Conservation (phyloP, 352 stramenopile species). For the Pythium oligandrum region DNA sequence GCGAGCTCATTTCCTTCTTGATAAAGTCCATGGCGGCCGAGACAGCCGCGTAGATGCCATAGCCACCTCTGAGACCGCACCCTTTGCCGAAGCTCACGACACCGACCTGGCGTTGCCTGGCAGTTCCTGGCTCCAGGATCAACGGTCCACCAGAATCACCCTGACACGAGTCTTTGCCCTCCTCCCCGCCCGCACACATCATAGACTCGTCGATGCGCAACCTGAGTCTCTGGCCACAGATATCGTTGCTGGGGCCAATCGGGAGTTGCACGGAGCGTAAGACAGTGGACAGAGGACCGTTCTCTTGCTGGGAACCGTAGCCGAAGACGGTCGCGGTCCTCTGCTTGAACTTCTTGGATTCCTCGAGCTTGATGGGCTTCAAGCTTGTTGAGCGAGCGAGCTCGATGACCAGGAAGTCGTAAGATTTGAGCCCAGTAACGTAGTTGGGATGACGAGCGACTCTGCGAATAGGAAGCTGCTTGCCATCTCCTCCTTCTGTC, state of each 20-base stretch:
- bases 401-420: conserved; percentile 4
- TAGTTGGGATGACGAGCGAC: conserved; percentile 6
- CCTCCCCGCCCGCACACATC: conserved; percentile 9
- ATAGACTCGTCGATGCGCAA: conserved; percentile 8
- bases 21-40: neutral
- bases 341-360: neutral
- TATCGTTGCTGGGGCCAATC: neutral
- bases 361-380: neutral
- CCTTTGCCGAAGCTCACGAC: conserved; percentile 1
- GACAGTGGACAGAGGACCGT: neutral
- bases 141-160: conserved; percentile 16
- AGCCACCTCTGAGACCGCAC: conserved; percentile 2
- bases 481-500: neutral
- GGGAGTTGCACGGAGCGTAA: conserved; percentile 3
- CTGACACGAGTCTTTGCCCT: conserved; percentile 7
- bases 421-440: neutral
- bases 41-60: neutral
- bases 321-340: conserved; percentile 2
- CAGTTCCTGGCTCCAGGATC: neutral
- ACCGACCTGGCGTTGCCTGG: conserved; percentile 8
- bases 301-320: conserved; percentile 1
- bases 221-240: neutral
- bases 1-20: too few species aligned
- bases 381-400: neutral
- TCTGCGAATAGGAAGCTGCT: neutral